Evolutionary conservation across 495 filamentous ascomycete genomes (phyloP), one percentile per base, ranked within the genome.

Genomic region (Endocarpon pusillum): DNA sequence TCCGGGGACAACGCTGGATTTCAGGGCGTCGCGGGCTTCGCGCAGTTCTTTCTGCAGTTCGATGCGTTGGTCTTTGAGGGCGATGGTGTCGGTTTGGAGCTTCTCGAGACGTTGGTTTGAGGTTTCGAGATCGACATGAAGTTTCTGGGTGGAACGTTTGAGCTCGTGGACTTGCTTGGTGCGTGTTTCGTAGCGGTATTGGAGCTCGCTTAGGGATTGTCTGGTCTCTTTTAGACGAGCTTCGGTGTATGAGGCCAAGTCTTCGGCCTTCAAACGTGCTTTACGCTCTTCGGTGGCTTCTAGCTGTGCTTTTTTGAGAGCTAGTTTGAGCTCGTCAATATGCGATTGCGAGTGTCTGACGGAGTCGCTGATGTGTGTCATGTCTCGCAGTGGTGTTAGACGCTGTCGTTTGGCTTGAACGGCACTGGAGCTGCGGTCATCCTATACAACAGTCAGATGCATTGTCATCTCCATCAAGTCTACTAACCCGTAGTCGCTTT

Each of bases 31-130:
- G 25, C 62, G 57, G 6, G 63, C 55, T 11, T 62, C 52, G 20
- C 59, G 47, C 8, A 79, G 54, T 4, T 73, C 60, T 7, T 53
- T 47, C 32, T 67, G 44, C 8, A 77, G 48, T 3, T 47, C 44
- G 5, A 49, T 55, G 4, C 59, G 61, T 34, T 66, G 61, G 23
- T 66, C 57, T 36, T 67, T 70, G 7, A 73, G 39, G 9, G 61
- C 54, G 1, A 53, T 34, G 1, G 57, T 44, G 3, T 75, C 61
- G 9, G 59, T 41, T 35, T 51, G 46, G 34, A 58, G 48, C 40
- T 52, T 52, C 50, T 68, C 43, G 40, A 52, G 15, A 26, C 55
- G 37, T 40, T 55, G 47, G 21, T 61, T 53, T 1, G 48, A 37
- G 0, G 47, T 38, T 3, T 33, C 21, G 25, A 52, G 51, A 15